These are phyloP conservation scores for Monarda citriodora DNA, from an alignment of 305 asterid genomes.

Conservation along the genomic window DNA sequence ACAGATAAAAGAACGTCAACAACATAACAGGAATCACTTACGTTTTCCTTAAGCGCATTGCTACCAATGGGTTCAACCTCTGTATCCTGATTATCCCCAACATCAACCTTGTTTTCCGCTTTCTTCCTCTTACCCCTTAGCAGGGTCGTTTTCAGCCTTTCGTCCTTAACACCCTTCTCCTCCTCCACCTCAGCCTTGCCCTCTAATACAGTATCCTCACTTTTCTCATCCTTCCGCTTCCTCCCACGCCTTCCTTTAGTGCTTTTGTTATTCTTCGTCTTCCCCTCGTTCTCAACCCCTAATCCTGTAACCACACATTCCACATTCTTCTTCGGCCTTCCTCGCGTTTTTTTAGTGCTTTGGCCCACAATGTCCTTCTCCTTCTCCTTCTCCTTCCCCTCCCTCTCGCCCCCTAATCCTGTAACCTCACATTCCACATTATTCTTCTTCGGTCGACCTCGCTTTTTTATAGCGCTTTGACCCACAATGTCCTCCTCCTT, in stretches of 20 bases:
- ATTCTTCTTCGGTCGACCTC: slow-evolving; percentile 2
- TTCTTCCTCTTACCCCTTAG: slow-evolving; percentile 11
- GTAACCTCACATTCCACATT: background rate
- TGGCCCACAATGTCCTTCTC: too few species aligned
- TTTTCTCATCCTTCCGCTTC: slow-evolving; percentile 12
- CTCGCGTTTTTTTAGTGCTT: background rate
- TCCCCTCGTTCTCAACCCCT: background rate
- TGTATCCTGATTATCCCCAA: slow-evolving; percentile 16
- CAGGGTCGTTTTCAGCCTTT: background rate
- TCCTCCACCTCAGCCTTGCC: slow-evolving; percentile 5
- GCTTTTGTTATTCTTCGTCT: slow-evolving; percentile 4
- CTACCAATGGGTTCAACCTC: slow-evolving; percentile 1
- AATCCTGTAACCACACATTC: background rate
- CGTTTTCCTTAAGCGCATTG: slow-evolving; percentile 24
- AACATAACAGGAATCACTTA: slow-evolving; percentile 19
- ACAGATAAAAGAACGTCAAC: background rate
- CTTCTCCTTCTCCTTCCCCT: slow-evolving; percentile 11
- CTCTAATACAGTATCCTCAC: background rate
- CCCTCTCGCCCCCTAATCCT: background rate
- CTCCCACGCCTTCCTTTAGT: slow-evolving; percentile 22
- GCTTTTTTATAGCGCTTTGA: background rate
- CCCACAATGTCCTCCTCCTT: slow-evolving; percentile 9
- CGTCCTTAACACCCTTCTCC: background rate
- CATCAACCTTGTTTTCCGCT: slow-evolving; percentile 7
- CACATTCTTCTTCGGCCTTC: background rate